These are phyloP conservation scores for Xylaria sp. DNA, from an alignment of 2,329 filamentous ascomycete genomes.

Conservation along the genomic window DNA sequence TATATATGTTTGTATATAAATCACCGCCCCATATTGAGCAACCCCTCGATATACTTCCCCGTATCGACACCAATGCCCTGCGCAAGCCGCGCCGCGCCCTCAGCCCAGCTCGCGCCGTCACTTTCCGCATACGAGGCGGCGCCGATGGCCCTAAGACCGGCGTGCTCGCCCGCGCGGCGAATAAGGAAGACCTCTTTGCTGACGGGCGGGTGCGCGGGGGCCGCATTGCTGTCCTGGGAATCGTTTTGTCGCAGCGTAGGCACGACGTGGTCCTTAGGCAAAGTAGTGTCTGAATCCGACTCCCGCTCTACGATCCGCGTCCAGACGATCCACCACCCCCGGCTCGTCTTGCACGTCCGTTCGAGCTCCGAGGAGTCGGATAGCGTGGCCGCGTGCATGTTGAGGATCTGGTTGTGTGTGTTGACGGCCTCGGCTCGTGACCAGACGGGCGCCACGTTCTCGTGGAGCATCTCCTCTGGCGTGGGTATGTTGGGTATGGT, in stretches of 20 bases:
- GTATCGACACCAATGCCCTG: constrained; percentile 81
- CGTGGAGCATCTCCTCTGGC: constrained; percentile 37
- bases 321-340: constrained; percentile 75
- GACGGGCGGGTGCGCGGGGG: constrained; percentile 34
- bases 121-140: constrained; percentile 44
- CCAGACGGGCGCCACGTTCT: constrained; percentile 50
- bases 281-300: neutral
- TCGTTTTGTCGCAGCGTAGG: constrained; percentile 20
- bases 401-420: constrained; percentile 68
- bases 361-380: constrained; percentile 55
- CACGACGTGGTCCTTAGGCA: neutral
- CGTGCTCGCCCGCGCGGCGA: constrained; percentile 63
- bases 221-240: constrained; percentile 18
- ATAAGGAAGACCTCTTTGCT: constrained; percentile 68
- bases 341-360: constrained; percentile 67
- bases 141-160: constrained; percentile 39
- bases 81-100: constrained; percentile 64
- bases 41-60: constrained; percentile 73
- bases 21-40: constrained; percentile 61
- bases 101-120: constrained; percentile 52
- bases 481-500: constrained; percentile 71
- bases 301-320: constrained; percentile 54
- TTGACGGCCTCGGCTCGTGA: constrained; percentile 67
- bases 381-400: constrained; percentile 57
- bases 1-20: neutral